Base-by-base conservation (phyloP, 1,139 yeast species). In the Scheffersomyces titani region DNA sequence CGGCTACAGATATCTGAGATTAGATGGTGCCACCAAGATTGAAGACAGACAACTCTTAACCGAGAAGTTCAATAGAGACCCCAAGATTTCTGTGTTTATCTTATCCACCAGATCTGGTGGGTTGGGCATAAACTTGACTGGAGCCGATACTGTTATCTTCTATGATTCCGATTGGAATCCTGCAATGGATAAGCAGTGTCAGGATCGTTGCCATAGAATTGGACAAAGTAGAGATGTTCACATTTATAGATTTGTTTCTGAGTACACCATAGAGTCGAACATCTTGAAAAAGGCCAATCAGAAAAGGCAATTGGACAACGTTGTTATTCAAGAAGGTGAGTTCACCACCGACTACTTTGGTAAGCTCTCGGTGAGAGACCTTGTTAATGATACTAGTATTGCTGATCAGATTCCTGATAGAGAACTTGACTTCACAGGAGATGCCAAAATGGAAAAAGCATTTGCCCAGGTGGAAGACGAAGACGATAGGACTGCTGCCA, bases 121-220 rank as follows among this genome's bases (percentile, higher is more conserved):
- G 46, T 80, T 96, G 63, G 99, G 99, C 69, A 96, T 96, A 70
- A 96, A 96, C 68, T 78, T 96, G 65, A 94, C 99, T 0, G 99
- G 99, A 66, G 99, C 99, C 0, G 99, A 96, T 68, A 94, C 99
- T 0, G 99, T 96, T 51, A 92, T 96, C n/a, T 96, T 96, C 72
- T 96, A 96, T 70, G 99, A 96, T 73, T 92, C 98, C 2, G 99
- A 96, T 75, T 96, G 99, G 99, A 96, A 96, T 70, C 99, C 99
- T 2, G 97, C 98, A 1, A 96, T 96, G 98, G 99, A 96, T 73
- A 92, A 92, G 69, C 99, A 96, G 73, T 96, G 99, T 76, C 99
- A 96, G 73, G 99, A 96, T 75, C 87, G 99, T 71, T 94, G 99
- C 76, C 99, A 96, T 73, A 89, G 99, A 78, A 96, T 96, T 70